A percentile compares a stretch with the other conserved stretches of the same genome.
phyloP scores from a whole-genome alignment of 2,329 filamentous ascomycete genomes.

The Scleromitrula shiraiana region DNA sequence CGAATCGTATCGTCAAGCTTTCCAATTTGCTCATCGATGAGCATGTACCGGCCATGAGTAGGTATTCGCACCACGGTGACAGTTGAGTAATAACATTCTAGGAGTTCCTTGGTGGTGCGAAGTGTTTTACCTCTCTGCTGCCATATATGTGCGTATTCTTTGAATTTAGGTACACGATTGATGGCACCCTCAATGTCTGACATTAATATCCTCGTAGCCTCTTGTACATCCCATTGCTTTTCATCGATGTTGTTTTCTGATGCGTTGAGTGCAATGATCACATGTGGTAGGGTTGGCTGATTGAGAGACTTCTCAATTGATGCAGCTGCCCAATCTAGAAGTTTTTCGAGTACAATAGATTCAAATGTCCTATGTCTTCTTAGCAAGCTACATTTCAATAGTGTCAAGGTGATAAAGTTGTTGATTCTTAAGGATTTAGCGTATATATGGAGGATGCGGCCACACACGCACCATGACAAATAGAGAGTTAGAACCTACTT shows the following conservation, averaged over 20 bases:
- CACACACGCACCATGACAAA: too few species aligned
- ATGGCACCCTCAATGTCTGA: slow-evolving; percentile 4
- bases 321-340: slow-evolving; percentile 43
- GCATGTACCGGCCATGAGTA: slow-evolving; percentile 35
- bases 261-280: slow-evolving; percentile 45
- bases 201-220: slow-evolving; percentile 17
- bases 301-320: slow-evolving; percentile 46
- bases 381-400: too few species aligned
- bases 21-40: slow-evolving; percentile 41
- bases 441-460: too few species aligned
- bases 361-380: slow-evolving; percentile 35
- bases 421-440: too few species aligned
- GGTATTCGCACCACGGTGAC: slow-evolving; percentile 42
- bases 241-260: slow-evolving; percentile 33
- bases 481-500: slow-evolving; percentile 21
- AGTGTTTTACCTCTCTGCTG: slow-evolving; percentile 34
- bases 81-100: slow-evolving; percentile 43
- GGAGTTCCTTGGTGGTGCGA: slow-evolving; percentile 37
- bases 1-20: slow-evolving; percentile 38
- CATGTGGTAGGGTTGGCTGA: slow-evolving; percentile 46
- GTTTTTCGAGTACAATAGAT: slow-evolving; percentile 32
- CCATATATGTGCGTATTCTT: slow-evolving; percentile 37
- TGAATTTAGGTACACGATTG: slow-evolving; percentile 21
- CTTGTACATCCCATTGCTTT: slow-evolving; percentile 37
- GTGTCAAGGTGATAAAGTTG: too few species aligned